Base-by-base conservation (phyloP, 2,329 filamentous ascomycete species). In the Rutstroemia sp. region DNA sequence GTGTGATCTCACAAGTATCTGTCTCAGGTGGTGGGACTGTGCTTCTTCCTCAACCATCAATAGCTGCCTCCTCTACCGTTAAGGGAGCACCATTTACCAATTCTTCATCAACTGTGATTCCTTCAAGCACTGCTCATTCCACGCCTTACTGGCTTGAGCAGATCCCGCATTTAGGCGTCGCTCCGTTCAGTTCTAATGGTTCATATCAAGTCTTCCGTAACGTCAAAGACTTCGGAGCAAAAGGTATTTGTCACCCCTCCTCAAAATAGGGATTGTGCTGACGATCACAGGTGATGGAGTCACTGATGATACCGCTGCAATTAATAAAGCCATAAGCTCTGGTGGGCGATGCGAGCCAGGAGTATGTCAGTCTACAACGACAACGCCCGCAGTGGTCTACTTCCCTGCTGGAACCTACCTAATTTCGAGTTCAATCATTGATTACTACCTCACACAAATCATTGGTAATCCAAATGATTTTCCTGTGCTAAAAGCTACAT, bases 251-350 rank as follows among this genome's bases (percentile, higher is more conserved):
- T 30, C 3, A 58, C 25, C 2, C 37, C 14, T 19, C 34, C 5
- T 10, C 10, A 18, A 92, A 95, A 75, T 90, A 86, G 48, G 81
- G 96, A 52, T 86, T 96, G 61, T 89, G 95, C 82, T 96, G 50
- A 87, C 96, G 30, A 5, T 62, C 75, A 81, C 37, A 65, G 62
- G 64, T 25, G 82, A 86, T 64, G 63, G 85, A 8, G 71, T 75
- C 0, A 87, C 86, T n/a, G 92, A 96, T 69, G 91, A 96, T 68
- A 95, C 91, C 0, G 61, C 73, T 1, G 89, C 91, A 57, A 95
- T 97, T 79, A 95, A 96, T 74, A 71, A 74, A 25, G 65, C 63
- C 7, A 64, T 68, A 2, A 62, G 56, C 51, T 49, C 39, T 41
- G 64, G 64, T 12, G 52, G 44, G 18, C 53, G 63, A 48, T 67